These are phyloP conservation scores for Elymus sibiricus DNA, from an alignment of 176 grass and related monocot genomes.

Conservation along the genomic window DNA sequence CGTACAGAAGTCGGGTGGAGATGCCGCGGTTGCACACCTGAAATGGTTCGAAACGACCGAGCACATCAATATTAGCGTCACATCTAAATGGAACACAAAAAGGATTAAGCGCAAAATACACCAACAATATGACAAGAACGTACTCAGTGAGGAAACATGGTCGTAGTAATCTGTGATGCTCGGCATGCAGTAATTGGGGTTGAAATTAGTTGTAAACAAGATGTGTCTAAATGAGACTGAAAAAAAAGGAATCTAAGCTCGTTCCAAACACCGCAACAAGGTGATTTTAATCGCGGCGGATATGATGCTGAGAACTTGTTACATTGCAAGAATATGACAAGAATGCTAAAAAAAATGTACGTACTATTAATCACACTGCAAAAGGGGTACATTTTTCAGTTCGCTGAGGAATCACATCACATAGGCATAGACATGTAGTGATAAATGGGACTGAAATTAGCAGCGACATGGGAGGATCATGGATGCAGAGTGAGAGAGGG, in stretches of 20 bases:
- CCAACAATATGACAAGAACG: too few relatives aligned
- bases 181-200: neutral
- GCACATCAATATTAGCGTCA: neutral
- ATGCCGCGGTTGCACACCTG: constrained; percentile 32
- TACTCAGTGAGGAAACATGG: too few relatives aligned
- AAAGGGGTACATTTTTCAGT: neutral
- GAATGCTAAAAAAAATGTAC: too few relatives aligned
- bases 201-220: neutral
- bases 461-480: too few relatives aligned
- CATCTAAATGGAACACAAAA: neutral
- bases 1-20: constrained; percentile 14
- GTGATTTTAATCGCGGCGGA: neutral
- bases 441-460: neutral
- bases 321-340: neutral
- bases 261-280: neutral
- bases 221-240: neutral
- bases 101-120: too few relatives aligned
- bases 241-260: neutral
- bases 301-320: neutral
- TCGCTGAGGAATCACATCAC: neutral
- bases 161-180: too few relatives aligned
- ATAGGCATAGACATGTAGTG: neutral
- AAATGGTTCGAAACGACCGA: neutral
- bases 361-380: neutral
- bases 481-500: too few relatives aligned